Base-by-base conservation (phyloP, 352 stramenopile genomes). In the Phytopythium litorale region DNA sequence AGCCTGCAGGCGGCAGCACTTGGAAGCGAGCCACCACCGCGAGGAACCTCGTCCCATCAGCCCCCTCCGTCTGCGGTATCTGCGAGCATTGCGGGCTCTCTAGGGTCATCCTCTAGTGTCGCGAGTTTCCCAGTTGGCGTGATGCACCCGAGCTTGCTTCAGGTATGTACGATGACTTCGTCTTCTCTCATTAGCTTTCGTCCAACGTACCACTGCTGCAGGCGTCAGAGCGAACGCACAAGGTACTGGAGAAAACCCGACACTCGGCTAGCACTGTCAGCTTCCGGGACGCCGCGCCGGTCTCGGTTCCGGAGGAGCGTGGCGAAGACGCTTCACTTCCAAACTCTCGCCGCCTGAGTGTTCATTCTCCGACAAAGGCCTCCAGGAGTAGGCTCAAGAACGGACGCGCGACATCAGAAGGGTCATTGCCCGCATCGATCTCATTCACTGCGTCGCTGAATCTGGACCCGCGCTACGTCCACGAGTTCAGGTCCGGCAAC, bases 361-460 rank as follows among this genome's bases (percentile, higher is more conserved):
- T 62, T 9, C 54, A 40, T 30, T 82, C 71, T 0, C 73, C 73
- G 15, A 56, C 63, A 3, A 79, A 38, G 60, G 58, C 15, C 62
- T 64, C 7, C 66, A 78, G 21, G 59, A 69, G 2, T 67, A 76
- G 45, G 59, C 64, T 7, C 25, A 54, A 23, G 48, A 7, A 0
- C 2, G 48, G 25, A 7, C 35, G 53, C 0, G 0, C 21, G 7
- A 16, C 35, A n/a, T 13, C 13, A 7, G 33, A 23, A 18, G 50
- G 8, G 2, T 28, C 32, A 46, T 75, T 4, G 56, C 72, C 32
- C 63, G 54, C 12, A 7, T 19, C 56, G 23, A 42, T 71, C 9
- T 92, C 83, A 12, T 94, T 94, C 71, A 92, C 79, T 0, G 81
- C 83, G 30, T 94, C 85, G 3, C 60, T 94, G 5, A 80, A 91